phyloP scores from a whole-genome alignment of 1,284 basidiomycete species.

The Flammula alnicola region DNA sequence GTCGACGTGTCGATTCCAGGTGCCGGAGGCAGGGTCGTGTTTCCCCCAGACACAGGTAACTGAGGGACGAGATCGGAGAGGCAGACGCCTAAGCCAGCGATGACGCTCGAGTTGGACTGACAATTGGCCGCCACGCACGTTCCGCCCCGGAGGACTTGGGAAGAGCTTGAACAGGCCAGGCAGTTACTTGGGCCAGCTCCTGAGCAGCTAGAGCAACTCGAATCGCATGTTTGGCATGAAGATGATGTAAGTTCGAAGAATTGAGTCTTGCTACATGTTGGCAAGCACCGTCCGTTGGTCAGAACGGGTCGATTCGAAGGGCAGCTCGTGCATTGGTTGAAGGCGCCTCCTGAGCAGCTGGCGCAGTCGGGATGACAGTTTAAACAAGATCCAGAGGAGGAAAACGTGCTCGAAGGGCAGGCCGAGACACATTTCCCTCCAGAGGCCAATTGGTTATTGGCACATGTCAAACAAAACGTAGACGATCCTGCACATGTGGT shows the following conservation, averaged over 20 bases:
- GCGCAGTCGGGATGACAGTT: conserved; percentile 82
- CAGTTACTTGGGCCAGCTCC: conserved; percentile 66
- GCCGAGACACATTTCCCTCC: conserved; percentile 71
- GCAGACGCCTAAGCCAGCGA: conserved; percentile 75
- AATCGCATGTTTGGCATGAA: conserved; percentile 70
- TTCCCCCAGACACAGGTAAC: conserved; percentile 40
- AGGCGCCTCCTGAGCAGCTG: conserved; percentile 70
- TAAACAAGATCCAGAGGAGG: conserved; percentile 67
- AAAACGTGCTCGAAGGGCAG: conserved; percentile 74
- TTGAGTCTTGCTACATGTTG: conserved; percentile 70
- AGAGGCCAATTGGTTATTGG: conserved; percentile 65
- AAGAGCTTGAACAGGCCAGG: conserved; percentile 67
- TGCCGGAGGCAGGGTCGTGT: conserved; percentile 56
- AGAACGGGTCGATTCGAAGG: conserved; percentile 71
- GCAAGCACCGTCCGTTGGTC: conserved; percentile 70
- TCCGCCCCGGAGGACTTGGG: conserved; percentile 64
- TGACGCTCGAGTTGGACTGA: conserved; percentile 50
- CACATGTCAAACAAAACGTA: conserved; percentile 73
- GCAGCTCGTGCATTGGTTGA: conserved; percentile 79
- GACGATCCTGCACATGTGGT: conserved; percentile 69
- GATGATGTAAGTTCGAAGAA: conserved; percentile 71
- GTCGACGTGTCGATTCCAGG: conserved; percentile 56
- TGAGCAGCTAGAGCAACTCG: conserved; percentile 73
- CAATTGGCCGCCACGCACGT: conserved; percentile 67
- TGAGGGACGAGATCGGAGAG: conserved; percentile 70